Evolutionary conservation across 2,329 filamentous ascomycete species (phyloP).

Genomic region (Fusarium agapanthi): DNA sequence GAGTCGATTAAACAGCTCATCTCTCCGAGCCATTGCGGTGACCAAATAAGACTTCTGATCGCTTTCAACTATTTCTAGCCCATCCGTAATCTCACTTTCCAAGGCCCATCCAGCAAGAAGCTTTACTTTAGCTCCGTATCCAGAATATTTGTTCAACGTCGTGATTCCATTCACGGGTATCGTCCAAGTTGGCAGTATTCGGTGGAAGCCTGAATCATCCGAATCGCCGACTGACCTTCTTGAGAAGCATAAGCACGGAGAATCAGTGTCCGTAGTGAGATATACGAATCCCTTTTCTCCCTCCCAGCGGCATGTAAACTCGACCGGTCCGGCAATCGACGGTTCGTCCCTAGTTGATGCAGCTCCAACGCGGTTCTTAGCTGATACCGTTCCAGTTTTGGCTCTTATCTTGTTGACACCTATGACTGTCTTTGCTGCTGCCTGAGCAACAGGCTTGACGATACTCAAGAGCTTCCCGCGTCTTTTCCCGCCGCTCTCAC

Average conservation of each 20-base stretch:
- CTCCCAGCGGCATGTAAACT: conserved; percentile 73
- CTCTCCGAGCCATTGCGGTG: conserved; percentile 74
- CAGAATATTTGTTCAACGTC: conserved; percentile 79
- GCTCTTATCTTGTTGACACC: conserved; percentile 74
- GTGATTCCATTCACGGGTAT: conserved; percentile 73
- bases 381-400: conserved; percentile 62
- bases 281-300: conserved; percentile 66
- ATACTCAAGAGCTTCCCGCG: conserved; percentile 60
- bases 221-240: background rate
- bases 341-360: background rate
- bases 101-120: conserved; percentile 80
- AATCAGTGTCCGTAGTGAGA: conserved; percentile 5
- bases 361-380: conserved; percentile 67
- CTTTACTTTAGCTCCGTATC: conserved; percentile 81
- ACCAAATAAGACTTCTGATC: conserved; percentile 61
- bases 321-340: conserved; percentile 65
- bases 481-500: conserved; percentile 51
- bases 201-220: background rate
- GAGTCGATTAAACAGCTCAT: conserved; percentile 80
- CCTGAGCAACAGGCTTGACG: conserved; percentile 73
- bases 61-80: conserved; percentile 68
- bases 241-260: conserved; percentile 9
- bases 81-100: conserved; percentile 75
- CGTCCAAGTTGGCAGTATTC: conserved; percentile 69
- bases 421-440: conserved; percentile 73